These are phyloP conservation scores for Exophiala sideris DNA, from an alignment of 2,329 filamentous ascomycete species.

Conservation along the genomic window DNA sequence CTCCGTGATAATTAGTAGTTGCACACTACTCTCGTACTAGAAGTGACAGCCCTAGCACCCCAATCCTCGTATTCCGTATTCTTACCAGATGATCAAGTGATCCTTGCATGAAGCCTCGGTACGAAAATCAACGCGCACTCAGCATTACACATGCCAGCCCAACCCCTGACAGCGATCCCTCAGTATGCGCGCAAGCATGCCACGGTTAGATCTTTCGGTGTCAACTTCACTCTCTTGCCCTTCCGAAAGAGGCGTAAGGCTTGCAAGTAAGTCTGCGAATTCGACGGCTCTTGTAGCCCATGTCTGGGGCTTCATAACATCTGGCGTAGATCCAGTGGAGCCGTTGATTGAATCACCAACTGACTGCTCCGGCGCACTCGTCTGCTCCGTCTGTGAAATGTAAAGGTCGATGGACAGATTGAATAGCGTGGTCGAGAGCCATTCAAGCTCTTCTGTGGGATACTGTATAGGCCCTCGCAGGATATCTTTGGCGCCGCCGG, in stretches of 20 bases:
- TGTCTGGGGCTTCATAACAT: conserved; percentile 25
- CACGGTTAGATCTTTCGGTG: not conserved
- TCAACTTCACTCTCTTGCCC: not conserved
- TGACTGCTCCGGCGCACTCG: not conserved
- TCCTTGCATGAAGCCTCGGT: not conserved
- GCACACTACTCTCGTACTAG: not conserved
- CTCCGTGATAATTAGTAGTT: not conserved
- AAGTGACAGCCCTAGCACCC: not conserved
- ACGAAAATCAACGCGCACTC: too few relatives aligned
- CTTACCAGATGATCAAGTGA: not conserved
- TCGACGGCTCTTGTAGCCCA: conserved; percentile 49
- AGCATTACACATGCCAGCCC: conserved; percentile 10
- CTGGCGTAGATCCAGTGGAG: not conserved
- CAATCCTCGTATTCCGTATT: not conserved
- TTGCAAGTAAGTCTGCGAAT: conserved; percentile 35
- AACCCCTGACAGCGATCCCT: conserved; percentile 14
- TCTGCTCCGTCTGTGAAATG: not conserved
- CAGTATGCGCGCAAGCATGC: conserved; percentile 3
- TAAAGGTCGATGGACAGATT: conserved; percentile 57
- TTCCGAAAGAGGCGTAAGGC: not conserved
- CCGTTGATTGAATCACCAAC: not conserved
- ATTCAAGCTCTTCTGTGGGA: conserved; percentile 55
- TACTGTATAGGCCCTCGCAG: conserved; percentile 34
- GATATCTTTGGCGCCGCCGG: not conserved
- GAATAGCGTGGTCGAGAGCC: conserved; percentile 54